phyloP scores from a whole-genome alignment of 768 basidiomycete genomes.

The Auriculariales sp. region DNA sequence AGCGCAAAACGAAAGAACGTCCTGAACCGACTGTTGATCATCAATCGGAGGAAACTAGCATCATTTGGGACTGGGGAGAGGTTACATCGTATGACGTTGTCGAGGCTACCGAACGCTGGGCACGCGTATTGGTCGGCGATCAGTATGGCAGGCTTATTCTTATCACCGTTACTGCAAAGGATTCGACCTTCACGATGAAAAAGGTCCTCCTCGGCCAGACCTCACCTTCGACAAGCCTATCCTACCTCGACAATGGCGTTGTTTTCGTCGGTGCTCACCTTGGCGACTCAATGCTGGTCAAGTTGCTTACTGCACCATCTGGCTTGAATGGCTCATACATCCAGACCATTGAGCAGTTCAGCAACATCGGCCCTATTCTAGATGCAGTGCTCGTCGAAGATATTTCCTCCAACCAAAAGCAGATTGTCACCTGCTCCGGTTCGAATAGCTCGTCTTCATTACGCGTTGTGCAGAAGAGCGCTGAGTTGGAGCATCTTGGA shows the following conservation, averaged over 20 bases:
- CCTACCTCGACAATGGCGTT: slow-evolving; percentile 54
- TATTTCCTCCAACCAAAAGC: slow-evolving; percentile 60
- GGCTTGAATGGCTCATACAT: slow-evolving; percentile 27
- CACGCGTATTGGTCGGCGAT: slow-evolving; percentile 52
- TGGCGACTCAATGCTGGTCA: slow-evolving; percentile 67
- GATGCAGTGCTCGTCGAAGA: slow-evolving; percentile 67
- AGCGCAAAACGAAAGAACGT: slow-evolving; percentile 15
- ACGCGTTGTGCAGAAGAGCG: slow-evolving; percentile 66
- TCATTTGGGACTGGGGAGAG: not conserved
- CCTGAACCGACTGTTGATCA: slow-evolving; percentile 40
- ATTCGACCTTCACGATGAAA: slow-evolving; percentile 25
- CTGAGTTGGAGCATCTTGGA: slow-evolving; percentile 58
- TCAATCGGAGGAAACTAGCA: slow-evolving; percentile 24
- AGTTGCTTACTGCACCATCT: slow-evolving; percentile 34
- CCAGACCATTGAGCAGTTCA: slow-evolving; percentile 47
- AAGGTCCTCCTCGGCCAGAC: slow-evolving; percentile 63
- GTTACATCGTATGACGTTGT: slow-evolving; percentile 4
- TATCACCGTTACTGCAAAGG: slow-evolving; percentile 33
- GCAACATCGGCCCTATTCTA: slow-evolving; percentile 70
- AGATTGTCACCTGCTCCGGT: slow-evolving; percentile 79
- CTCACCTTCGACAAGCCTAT: slow-evolving; percentile 55
- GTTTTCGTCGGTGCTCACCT: slow-evolving; percentile 71
- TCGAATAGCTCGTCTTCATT: slow-evolving; percentile 62
- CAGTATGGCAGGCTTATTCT: slow-evolving; percentile 54
- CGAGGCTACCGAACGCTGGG: slow-evolving; percentile 28